A percentile compares a stretch with the other conserved stretches of the same genome.
Evolutionary conservation across 805 yeast species (phyloP).

Genomic region (Wickerhamiella australiensis): DNA sequence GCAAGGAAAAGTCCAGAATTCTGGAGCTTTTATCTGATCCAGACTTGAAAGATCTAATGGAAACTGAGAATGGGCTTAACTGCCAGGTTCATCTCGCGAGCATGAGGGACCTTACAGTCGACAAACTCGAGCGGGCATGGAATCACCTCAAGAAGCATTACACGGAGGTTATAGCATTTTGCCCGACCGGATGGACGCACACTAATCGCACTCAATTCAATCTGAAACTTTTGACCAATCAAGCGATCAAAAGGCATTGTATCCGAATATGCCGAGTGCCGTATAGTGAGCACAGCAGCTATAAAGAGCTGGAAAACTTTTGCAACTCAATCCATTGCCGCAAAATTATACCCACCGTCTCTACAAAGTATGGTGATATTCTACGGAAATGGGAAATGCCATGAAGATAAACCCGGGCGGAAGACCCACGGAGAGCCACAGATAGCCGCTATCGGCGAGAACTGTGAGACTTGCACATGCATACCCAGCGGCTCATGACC

Average conservation of each 20-base stretch:
- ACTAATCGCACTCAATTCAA: constrained; percentile 21
- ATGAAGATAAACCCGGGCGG: too few relatives aligned
- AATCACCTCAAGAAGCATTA: constrained; percentile 36
- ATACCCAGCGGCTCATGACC: too few relatives aligned
- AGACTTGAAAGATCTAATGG: constrained; percentile 31
- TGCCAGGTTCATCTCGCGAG: constrained; percentile 64
- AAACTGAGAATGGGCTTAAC: constrained; percentile 33
- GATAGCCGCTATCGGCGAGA: too few relatives aligned
- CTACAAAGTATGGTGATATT: constrained; percentile 19
- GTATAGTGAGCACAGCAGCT: constrained; percentile 90
- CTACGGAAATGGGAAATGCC: constrained; percentile 18
- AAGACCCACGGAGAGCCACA: too few relatives aligned
- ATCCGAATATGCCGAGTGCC: constrained; percentile 56
- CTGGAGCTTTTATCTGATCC: constrained; percentile 36
- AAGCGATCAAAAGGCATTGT: constrained; percentile 28
- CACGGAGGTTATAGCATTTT: constrained; percentile 54
- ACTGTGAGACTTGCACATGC: too few relatives aligned
- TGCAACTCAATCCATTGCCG: constrained; percentile 40
- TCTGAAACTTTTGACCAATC: constrained; percentile 22
- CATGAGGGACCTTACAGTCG: constrained; percentile 40
- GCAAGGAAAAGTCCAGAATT: constrained; percentile 37
- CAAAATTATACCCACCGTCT: constrained; percentile 68
- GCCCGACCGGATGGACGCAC: constrained; percentile 90
- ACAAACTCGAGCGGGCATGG: constrained; percentile 38
- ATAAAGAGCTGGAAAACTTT: constrained; percentile 61